phyloP scores from a whole-genome alignment of 2,329 filamentous ascomycete genomes.

The Leptodontidium sp. region DNA sequence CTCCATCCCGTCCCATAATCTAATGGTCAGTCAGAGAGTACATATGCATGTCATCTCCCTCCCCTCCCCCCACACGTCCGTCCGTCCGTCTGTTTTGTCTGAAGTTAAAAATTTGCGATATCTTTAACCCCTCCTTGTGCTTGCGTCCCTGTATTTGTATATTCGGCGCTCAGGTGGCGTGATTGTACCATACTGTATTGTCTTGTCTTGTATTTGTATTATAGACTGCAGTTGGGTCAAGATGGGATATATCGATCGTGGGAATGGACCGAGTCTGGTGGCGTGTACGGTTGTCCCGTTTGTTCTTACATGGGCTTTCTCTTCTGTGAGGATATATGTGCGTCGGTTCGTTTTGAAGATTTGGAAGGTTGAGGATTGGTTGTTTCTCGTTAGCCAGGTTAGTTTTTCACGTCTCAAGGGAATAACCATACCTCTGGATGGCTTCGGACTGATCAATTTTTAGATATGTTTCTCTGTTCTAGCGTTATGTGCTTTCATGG shows the following conservation, averaged over 20 bases:
- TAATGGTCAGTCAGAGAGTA: neutral
- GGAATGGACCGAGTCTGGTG: conserved; percentile 31
- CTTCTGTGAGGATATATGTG: conserved; percentile 32
- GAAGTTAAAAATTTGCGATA: neutral
- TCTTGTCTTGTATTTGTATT: too few species aligned
- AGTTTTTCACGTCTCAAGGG: neutral
- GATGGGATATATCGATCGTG: conserved; percentile 27
- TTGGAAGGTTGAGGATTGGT: conserved; percentile 38
- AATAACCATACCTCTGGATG: neutral
- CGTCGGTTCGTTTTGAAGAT: conserved; percentile 30
- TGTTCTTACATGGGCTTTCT: conserved; percentile 31
- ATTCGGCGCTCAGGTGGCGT: neutral
- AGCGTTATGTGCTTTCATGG: conserved; percentile 19
- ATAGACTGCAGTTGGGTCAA: neutral
- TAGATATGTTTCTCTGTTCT: conserved; percentile 25
- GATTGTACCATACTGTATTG: too few species aligned
- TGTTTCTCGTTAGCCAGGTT: conserved; percentile 35
- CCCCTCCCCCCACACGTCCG: neutral
- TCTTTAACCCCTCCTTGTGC: too few species aligned
- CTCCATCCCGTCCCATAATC: neutral
- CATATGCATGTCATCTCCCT: conserved; percentile 12
- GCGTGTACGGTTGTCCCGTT: conserved; percentile 23
- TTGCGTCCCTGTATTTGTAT: neutral
- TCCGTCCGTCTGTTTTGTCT: neutral
- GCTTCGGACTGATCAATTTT: neutral